Base-by-base conservation (phyloP, 1,139 yeast species). In the Kodamaea arcana region DNA sequence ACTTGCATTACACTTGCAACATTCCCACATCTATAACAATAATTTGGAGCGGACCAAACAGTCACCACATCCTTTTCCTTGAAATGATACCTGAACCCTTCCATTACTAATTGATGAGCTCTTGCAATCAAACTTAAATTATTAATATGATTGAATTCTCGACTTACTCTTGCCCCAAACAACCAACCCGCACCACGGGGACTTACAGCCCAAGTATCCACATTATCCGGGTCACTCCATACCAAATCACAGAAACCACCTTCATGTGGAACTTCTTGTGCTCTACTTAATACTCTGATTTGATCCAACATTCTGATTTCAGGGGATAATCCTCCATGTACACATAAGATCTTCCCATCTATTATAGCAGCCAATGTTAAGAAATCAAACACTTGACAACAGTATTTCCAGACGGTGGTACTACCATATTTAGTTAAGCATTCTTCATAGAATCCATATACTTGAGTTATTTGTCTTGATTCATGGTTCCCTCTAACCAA, bases 111-210 rank as follows among this genome's bases (percentile, higher is more conserved):
- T 60, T 92, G 98, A 64, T 92, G 98, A 0, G 98, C 98, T 52
- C 98, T 75, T 9, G 98, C 97, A 42, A 92, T 87, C 44, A 92
- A 71, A 45, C 78, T 77, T 42, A 92, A 69, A 46, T 90, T 87
- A 57, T 92, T 92, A 34, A 86, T 92, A 56, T 90, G 95, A 58
- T 88, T 88, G 62, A 92, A 92, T 60, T 90, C 97, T 43, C 95
- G 66, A 15, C 95, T 94, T 29, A 90, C 97, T 56, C 85, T 83
- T 14, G 86, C 78, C 17, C 98, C 98, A 60, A 92, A 92, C 35
- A 90, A 68, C 96, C 97, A 92, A 13, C 98, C 98, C 0, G 98
- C 98, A 42, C 98, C 98, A 56, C 98, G 75, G 15, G 97, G 97
- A 30, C 95, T 83, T n/a, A 92, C 95, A 12, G 95, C 96, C 98